Conservation (phyloP, 352 stramenopile species). For the Phytophthora rubi region DNA sequence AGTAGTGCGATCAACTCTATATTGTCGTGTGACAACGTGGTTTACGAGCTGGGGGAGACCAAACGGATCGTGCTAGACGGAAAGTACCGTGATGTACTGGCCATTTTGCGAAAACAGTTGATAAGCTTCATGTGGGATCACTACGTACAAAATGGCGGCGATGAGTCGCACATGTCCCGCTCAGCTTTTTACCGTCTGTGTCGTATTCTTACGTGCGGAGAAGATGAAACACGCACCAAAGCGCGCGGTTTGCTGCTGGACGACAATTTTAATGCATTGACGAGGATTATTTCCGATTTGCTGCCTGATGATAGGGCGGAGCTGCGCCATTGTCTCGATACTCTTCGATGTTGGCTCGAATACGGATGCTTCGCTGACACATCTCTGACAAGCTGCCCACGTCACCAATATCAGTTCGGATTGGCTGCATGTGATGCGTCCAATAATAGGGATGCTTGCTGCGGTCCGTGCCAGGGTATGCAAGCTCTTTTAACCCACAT, state of each 20-base stretch:
- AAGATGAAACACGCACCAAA: neutral
- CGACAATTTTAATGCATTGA: constrained; percentile 4
- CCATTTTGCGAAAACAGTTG: constrained; percentile 2
- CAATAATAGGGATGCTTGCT: neutral
- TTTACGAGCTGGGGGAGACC: neutral
- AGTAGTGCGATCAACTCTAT: constrained; percentile 9
- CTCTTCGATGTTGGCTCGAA: neutral
- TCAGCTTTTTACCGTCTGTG: constrained; percentile 11
- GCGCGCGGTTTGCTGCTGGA: neutral
- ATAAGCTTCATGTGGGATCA: neutral
- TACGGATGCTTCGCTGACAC: neutral
- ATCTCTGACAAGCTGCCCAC: neutral
- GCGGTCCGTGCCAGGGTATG: constrained; percentile 1
- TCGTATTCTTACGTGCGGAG: neutral
- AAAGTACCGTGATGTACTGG: constrained; percentile 4
- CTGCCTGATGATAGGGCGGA: constrained; percentile 2
- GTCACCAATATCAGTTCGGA: neutral
- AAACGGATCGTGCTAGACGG: constrained; percentile 12
- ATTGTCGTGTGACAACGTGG: constrained; percentile 12
- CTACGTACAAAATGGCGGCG: neutral
- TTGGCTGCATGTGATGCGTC: neutral
- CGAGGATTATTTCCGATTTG: neutral
- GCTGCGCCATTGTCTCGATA: neutral
- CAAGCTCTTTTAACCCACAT: neutral
- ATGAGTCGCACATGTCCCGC: neutral